Evolutionary conservation across 202 grass and related monocot species (phyloP).

Genomic region (Saccharum hybrid): DNA sequence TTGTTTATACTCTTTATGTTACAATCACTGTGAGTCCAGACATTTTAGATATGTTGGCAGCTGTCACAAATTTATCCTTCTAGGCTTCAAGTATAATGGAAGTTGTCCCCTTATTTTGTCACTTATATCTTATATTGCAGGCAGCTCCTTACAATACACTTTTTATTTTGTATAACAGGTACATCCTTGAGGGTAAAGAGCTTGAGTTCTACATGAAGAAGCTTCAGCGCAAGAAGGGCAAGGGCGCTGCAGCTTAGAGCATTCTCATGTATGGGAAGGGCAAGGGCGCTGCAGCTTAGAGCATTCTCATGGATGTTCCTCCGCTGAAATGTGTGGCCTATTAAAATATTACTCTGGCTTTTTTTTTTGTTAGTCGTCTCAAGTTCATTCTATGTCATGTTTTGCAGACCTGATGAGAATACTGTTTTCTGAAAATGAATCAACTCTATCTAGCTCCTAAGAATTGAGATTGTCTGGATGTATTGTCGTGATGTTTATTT

Average conservation of each 20-base stretch:
- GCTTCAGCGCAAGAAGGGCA: constrained; percentile 94
- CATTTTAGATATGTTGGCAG: neutral
- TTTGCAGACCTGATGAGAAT: constrained; percentile 26
- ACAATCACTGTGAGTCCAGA: neutral
- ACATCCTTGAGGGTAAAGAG: constrained; percentile 93
- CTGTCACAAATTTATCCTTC: neutral
- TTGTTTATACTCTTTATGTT: neutral
- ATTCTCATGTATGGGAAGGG: constrained; percentile 76
- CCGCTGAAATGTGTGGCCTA: neutral
- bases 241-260: constrained; percentile 71
- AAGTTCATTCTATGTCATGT: constrained; percentile 18
- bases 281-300: constrained; percentile 78
- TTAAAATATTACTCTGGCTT: constrained; percentile 22
- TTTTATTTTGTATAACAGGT: constrained; percentile 41
- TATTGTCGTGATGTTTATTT: neutral
- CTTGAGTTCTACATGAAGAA: constrained; percentile 97
- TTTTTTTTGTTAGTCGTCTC: constrained; percentile 38
- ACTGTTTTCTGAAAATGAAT: constrained; percentile 30
- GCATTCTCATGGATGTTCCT: neutral
- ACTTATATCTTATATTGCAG: no score
- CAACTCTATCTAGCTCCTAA: constrained; percentile 30
- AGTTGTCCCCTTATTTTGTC: no score
- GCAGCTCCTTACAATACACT: neutral
- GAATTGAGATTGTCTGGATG: neutral
- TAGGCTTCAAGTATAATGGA: neutral